Evolutionary conservation across 2,329 filamentous ascomycete species (phyloP), one percentile per base, ranked within the genome.

Genomic region (Fusarium decemcellulare): DNA sequence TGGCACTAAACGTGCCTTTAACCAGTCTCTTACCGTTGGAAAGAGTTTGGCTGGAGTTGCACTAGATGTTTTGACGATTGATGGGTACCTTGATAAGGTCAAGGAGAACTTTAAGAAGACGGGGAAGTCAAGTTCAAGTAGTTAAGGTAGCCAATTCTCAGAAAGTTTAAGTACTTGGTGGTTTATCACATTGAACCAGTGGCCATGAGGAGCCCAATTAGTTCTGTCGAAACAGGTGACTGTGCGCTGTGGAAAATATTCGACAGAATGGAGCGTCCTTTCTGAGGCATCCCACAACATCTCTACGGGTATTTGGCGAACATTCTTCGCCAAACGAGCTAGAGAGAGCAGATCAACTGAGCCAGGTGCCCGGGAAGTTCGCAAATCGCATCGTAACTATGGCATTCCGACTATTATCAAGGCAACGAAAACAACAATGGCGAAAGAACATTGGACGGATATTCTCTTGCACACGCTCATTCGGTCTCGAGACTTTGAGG

Each of bases 31-130:
- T 18, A 16, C 8, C 6, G 46, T 34, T 8, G 46, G 46, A 0
- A 50, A 50, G 46, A 50, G 30, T 6, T 18, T 50, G 46, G 46
- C 46, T 23, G 46, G 46, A 36, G 46, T 50, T n/a, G 46, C 46
- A 23, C 15, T 50, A 12, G 30, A 50, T 36, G 30, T 36, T 14
- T 50, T 50, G 46, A 50, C 46, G 30, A 29, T 50, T 15, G 46
- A 50, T 23, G 46, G 46, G 7, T 50, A 18, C 15, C 32, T 50
- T 18, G 30, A 50, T 10, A 36, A 36, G 0, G 46, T 50, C 2
- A 50, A 50, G 12, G 46, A 50, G n/a, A 50, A 50, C 2, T 50
- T 36, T 9, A 50, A 50, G n/a, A 50, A 50, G 30, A 50, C 16
- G 4, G 46, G 46, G 5, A 36, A 50, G 30, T 23, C 46, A 6